Evolutionary conservation across 1,139 yeast species (phyloP).

Genomic region (Suzukiozyma palmioleophila): DNA sequence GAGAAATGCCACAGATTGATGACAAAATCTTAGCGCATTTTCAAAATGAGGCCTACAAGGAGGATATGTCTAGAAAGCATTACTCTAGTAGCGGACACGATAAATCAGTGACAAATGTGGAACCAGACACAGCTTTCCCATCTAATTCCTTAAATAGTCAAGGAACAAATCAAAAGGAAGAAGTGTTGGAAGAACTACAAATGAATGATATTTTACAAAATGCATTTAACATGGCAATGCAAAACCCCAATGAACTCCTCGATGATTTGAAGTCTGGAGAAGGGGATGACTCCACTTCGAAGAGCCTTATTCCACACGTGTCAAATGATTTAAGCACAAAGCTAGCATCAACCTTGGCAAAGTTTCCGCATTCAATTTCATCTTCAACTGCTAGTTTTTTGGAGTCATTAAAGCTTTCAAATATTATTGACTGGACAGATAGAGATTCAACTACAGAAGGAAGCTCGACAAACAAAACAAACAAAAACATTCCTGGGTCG

Average conservation of each 20-base stretch:
- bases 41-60: constrained; percentile 32
- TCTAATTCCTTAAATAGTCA: not conserved
- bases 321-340: constrained; percentile 1
- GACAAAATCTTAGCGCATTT: constrained; percentile 37
- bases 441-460: not conserved
- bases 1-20: constrained; percentile 31
- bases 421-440: constrained; percentile 9
- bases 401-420: constrained; percentile 14
- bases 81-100: not conserved
- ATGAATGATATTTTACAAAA: constrained; percentile 69
- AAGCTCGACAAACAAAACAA: too few relatives aligned
- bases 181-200: constrained; percentile 48
- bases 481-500: constrained; percentile 10
- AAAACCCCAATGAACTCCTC: constrained; percentile 54
- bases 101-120: not conserved
- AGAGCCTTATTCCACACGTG: constrained; percentile 1
- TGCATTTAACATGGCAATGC: constrained; percentile 70
- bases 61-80: constrained; percentile 9
- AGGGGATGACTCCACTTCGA: constrained; percentile 8
- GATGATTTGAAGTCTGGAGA: constrained; percentile 43
- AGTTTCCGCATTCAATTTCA: constrained; percentile 10
- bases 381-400: constrained; percentile 14
- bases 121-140: not conserved
- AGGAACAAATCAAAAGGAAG: constrained; percentile 26
- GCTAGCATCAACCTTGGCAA: constrained; percentile 10